A percentile compares a stretch with the other conserved stretches of the same genome.
Conservation (phyloP, 768 basidiomycete genomes). For the Cystofilobasidium ferigula region DNA sequence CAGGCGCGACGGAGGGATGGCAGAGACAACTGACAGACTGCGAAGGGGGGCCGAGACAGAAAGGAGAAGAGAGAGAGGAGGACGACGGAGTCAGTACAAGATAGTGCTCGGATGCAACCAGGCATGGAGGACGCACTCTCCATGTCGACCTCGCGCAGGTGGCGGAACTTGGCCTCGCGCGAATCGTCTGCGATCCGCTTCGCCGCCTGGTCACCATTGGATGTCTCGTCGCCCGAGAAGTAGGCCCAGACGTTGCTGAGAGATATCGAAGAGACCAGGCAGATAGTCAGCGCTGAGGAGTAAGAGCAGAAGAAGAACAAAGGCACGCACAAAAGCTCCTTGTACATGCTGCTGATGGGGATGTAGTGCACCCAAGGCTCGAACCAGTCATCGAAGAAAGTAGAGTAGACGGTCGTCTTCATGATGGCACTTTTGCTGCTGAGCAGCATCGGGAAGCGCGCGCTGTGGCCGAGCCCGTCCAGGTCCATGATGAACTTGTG, state of each 20-base stretch:
- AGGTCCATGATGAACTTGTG: slow-evolving; percentile 6
- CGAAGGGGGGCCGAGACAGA: no score
- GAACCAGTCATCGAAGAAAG: slow-evolving; percentile 1
- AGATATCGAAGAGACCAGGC: no score
- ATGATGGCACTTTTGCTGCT: slow-evolving; percentile 10
- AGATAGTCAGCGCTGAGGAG: not conserved
- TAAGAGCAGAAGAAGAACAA: not conserved
- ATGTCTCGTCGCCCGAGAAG: slow-evolving; percentile 1
- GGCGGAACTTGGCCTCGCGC: not conserved
- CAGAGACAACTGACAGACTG: no score
- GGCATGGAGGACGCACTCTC: no score
- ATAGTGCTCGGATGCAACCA: no score
- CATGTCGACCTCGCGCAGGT: slow-evolving; percentile 9
- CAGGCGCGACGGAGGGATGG: no score
- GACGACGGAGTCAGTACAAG: no score
- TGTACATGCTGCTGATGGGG: slow-evolving; percentile 4
- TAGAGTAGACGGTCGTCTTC: slow-evolving; percentile 8
- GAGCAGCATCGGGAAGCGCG: slow-evolving; percentile 1
- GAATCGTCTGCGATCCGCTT: not conserved
- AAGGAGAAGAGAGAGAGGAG: no score
- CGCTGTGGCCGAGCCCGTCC: slow-evolving; percentile 9
- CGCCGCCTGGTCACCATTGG: slow-evolving; percentile 2
- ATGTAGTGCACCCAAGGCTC: slow-evolving; percentile 21
- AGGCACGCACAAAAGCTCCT: slow-evolving; percentile 14
- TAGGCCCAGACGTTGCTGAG: slow-evolving; percentile 14